phyloP scores from a whole-genome alignment of 2,329 filamentous ascomycete genomes.

The Exophiala mesophila region DNA sequence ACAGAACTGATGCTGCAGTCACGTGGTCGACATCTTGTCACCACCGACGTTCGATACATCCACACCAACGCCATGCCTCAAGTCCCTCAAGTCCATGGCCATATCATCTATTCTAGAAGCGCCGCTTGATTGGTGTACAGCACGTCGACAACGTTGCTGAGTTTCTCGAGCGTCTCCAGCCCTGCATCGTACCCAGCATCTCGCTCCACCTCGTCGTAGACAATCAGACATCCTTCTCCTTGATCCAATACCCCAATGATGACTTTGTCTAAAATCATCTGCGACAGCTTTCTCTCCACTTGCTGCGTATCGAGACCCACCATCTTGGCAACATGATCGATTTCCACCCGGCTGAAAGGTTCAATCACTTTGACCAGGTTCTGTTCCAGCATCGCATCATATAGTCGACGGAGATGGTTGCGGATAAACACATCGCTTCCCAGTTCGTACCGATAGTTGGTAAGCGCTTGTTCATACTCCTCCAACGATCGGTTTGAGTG shows the following conservation, averaged over 20 bases:
- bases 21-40: too few species aligned
- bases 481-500: constrained; percentile 94
- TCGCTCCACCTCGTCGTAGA: constrained; percentile 90
- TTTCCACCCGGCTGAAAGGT: constrained; percentile 95
- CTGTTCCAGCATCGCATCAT: constrained; percentile 98
- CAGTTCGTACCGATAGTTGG: constrained; percentile 86
- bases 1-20: too few species aligned
- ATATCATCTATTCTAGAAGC: constrained; percentile 75
- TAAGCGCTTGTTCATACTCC: constrained; percentile 91
- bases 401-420: constrained; percentile 89
- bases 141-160: constrained; percentile 95
- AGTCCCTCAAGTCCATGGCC: background rate
- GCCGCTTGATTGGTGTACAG: constrained; percentile 97
- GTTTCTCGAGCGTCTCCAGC: constrained; percentile 89
- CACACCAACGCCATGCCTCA: background rate
- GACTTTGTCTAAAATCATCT: constrained; percentile 99
- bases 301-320: constrained; percentile 93
- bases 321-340: constrained; percentile 95
- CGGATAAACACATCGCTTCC: constrained; percentile 94
- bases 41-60: too few species aligned
- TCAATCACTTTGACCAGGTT: constrained; percentile 99
- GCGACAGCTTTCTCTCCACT: constrained; percentile 94
- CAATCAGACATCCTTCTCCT: constrained; percentile 93
- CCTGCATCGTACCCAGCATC: constrained; percentile 94
- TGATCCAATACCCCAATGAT: constrained; percentile 97